phyloP scores from a whole-genome alignment of 768 basidiomycete species.

The Amyloporia xantha region DNA sequence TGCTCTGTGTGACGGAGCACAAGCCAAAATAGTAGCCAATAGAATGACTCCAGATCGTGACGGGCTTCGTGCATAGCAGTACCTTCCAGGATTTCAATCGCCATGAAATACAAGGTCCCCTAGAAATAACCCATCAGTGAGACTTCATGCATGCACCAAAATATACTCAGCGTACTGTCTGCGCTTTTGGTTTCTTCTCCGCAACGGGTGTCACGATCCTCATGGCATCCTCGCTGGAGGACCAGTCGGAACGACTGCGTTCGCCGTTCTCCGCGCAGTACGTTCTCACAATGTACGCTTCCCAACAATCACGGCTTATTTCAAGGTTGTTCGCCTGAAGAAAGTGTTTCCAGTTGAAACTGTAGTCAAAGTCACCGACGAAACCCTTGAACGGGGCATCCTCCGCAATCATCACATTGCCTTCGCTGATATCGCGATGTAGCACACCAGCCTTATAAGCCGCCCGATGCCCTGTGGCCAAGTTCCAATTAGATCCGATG shows the following conservation, averaged over 20 bases:
- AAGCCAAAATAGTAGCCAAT: constrained; percentile 10
- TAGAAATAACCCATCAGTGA: neutral
- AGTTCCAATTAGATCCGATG: neutral
- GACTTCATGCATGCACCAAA: neutral
- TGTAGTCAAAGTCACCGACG: constrained; percentile 13
- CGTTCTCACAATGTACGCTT: neutral
- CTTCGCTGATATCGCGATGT: constrained; percentile 14
- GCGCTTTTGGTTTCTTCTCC: neutral
- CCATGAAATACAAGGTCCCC: constrained; percentile 9
- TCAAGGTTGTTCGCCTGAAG: neutral
- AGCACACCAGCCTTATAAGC: constrained; percentile 2
- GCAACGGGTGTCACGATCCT: neutral
- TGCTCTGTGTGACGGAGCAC: constrained; percentile 5
- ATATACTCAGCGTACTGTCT: neutral
- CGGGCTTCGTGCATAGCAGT: neutral
- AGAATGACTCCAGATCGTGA: constrained; percentile 15
- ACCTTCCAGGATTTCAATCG: neutral
- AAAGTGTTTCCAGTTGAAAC: constrained; percentile 4
- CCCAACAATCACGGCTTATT: neutral
- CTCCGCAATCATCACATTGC: constrained; percentile 10
- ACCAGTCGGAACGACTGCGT: too few species aligned
- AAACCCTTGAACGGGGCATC: constrained; percentile 4
- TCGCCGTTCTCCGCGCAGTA: neutral
- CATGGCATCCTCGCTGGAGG: neutral
- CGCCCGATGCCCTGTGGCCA: neutral